Evolutionary conservation across 1,284 basidiomycete genomes (phyloP).

Genomic region (Microbotryomycetes sp.): DNA sequence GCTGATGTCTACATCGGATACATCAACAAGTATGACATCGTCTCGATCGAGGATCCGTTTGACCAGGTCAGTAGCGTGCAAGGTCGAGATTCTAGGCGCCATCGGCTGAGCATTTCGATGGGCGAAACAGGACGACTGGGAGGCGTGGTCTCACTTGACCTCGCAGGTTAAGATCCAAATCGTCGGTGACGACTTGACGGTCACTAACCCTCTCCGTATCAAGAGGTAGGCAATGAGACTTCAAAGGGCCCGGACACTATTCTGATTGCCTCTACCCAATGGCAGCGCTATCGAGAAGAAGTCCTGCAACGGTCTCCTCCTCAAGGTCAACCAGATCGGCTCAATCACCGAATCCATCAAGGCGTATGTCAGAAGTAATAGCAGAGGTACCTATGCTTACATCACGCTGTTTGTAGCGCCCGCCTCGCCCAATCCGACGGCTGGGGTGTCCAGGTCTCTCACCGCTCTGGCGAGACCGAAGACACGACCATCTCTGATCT

Average conservation of each 20-base stretch:
- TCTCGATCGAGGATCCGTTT: slow-evolving; percentile 98
- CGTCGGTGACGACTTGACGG: slow-evolving; percentile 96
- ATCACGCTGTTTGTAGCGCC: no score
- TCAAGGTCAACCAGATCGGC: slow-evolving; percentile 99
- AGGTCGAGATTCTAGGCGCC: neutral
- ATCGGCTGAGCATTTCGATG: no score
- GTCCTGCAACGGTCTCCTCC: slow-evolving; percentile 96
- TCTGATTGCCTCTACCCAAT: no score
- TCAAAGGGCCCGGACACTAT: no score
- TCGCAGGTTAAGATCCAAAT: slow-evolving; percentile 66
- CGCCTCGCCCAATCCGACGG: slow-evolving; percentile 93
- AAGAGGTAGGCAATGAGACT: slow-evolving; percentile 67
- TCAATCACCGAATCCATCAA: slow-evolving; percentile 98
- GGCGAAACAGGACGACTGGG: slow-evolving; percentile 69
- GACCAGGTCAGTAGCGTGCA: slow-evolving; percentile 66
- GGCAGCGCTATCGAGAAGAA: slow-evolving; percentile 87
- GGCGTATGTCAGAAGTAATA: slow-evolving; percentile 64
- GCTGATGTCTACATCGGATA: slow-evolving; percentile 85
- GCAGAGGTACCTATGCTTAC: no score
- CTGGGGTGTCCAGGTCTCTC: slow-evolving; percentile 99
- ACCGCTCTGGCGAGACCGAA: slow-evolving; percentile 81
- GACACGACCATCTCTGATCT: slow-evolving; percentile 92
- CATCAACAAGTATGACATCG: slow-evolving; percentile 87
- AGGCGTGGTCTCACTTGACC: slow-evolving; percentile 93
- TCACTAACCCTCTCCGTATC: slow-evolving; percentile 97